Percentiles rank a stretch among this genome's conserved stretches.
Conservation (phyloP, 164 flowering plant genomes). For the Macadamia tetraphylla region DNA sequence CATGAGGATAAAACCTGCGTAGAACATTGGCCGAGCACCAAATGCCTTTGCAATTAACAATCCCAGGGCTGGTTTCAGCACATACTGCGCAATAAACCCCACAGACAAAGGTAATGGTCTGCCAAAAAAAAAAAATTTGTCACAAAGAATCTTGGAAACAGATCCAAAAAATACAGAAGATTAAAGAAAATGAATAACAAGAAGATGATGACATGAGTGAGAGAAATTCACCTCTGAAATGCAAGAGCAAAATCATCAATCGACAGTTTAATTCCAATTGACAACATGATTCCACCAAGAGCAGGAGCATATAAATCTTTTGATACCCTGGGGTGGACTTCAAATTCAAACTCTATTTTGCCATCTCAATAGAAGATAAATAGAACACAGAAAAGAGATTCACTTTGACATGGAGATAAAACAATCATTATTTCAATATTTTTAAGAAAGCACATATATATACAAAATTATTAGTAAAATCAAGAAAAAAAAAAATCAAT, state of each 20-base stretch:
- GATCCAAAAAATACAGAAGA: background rate
- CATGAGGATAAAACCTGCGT: conserved; percentile 85
- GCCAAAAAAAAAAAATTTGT: conserved; percentile 24
- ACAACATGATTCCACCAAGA: conserved; percentile 98
- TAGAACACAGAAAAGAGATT: background rate
- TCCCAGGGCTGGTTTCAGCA: conserved; percentile 72
- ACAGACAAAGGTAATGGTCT: conserved; percentile 85
- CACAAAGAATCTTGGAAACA: conserved; percentile 10
- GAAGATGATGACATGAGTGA: background rate
- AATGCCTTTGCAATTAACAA: conserved; percentile 67
- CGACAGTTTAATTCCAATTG: conserved; percentile 85
- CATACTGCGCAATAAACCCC: conserved; percentile 85
- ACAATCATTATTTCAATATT: background rate
- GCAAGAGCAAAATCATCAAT: conserved; percentile 88
- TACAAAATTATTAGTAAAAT: no score
- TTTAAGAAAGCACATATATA: no score
- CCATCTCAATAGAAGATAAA: background rate
- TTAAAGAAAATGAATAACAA: background rate
- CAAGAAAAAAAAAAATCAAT: no score
- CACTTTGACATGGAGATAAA: background rate
- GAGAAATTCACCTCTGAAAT: conserved; percentile 49
- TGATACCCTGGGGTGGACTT: conserved; percentile 58
- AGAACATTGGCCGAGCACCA: conserved; percentile 62
- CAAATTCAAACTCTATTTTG: background rate
- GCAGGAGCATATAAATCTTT: conserved; percentile 95